phyloP scores from a whole-genome alignment of 2,329 filamentous ascomycete genomes.

The Cordyceps militaris region DNA sequence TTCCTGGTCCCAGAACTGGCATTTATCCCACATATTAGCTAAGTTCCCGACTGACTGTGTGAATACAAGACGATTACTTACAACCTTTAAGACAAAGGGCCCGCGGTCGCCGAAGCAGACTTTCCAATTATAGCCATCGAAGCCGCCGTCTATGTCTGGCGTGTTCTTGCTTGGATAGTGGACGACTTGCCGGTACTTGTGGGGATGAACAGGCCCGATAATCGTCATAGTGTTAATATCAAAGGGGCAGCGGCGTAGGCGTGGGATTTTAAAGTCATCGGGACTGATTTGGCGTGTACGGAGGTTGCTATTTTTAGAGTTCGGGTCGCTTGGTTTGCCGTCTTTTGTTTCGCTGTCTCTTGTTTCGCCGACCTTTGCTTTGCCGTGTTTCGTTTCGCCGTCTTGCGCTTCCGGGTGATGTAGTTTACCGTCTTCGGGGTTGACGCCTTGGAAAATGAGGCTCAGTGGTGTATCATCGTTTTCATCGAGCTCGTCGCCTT shows the following conservation, averaged over 20 bases:
- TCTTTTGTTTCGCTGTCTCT: no score
- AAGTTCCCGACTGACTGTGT: no score
- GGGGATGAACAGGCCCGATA: neutral
- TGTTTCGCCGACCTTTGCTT: no score
- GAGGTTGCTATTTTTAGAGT: no score
- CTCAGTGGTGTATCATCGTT: no score
- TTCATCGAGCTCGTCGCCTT: no score
- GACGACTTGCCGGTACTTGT: neutral
- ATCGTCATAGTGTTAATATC: neutral
- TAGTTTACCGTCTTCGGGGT: no score
- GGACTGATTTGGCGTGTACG: no score
- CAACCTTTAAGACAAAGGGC: neutral
- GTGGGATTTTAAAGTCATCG: neutral
- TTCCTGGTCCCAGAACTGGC: neutral
- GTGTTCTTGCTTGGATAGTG: neutral
- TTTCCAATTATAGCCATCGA: constrained; percentile 5
- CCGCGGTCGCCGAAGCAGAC: neutral
- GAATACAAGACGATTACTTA: neutral
- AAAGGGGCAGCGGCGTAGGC: constrained; percentile 1
- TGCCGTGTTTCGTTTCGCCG: no score
- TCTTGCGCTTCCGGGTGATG: no score
- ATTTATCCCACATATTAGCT: neutral
- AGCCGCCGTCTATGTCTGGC: neutral
- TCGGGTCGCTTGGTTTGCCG: no score
- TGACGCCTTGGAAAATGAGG: no score